phyloP scores from a whole-genome alignment of 2,329 filamentous ascomycete species.

The Cryphonectria radicalis region DNA sequence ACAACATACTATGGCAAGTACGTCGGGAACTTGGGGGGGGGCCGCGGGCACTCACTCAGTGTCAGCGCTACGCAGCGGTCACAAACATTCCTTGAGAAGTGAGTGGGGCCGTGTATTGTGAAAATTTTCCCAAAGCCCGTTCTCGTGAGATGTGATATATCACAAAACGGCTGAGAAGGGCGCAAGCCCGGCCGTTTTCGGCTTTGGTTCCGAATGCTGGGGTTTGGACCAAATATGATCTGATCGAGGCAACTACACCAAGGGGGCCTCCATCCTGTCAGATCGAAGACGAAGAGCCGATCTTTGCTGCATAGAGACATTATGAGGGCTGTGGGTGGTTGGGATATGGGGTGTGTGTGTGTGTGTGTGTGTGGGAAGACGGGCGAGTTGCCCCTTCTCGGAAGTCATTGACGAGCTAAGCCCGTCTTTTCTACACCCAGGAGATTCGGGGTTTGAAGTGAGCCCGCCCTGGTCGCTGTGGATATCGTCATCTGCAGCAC shows the following conservation, averaged over 20 bases:
- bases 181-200: conserved; percentile 21
- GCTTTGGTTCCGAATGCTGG: conserved; percentile 25
- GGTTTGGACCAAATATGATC: conserved; percentile 5
- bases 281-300: conserved; percentile 20
- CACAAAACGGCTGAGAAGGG: conserved; percentile 17
- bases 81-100: conserved; percentile 18
- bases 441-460: not conserved
- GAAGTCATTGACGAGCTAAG: conserved; percentile 7
- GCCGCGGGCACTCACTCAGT: not conserved
- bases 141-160: conserved; percentile 27
- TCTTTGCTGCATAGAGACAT: conserved; percentile 22
- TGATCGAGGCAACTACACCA: conserved; percentile 21
- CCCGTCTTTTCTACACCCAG: conserved; percentile 5
- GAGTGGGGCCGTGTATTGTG: conserved; percentile 2
- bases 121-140: conserved; percentile 13
- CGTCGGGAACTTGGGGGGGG: not conserved
- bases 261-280: conserved; percentile 19
- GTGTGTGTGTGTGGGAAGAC: not conserved
- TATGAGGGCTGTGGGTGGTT: not conserved
- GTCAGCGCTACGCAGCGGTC: conserved; percentile 22
- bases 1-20: not conserved
- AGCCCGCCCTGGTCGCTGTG: not conserved
- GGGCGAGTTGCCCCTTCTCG: conserved; percentile 20
- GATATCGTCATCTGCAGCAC: conserved; percentile 16
- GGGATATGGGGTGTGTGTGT: not conserved